Percentiles rank a stretch among this genome's conserved stretches.
Conservation (phyloP, 768 basidiomycete species). For the Podaxis rugospora region DNA sequence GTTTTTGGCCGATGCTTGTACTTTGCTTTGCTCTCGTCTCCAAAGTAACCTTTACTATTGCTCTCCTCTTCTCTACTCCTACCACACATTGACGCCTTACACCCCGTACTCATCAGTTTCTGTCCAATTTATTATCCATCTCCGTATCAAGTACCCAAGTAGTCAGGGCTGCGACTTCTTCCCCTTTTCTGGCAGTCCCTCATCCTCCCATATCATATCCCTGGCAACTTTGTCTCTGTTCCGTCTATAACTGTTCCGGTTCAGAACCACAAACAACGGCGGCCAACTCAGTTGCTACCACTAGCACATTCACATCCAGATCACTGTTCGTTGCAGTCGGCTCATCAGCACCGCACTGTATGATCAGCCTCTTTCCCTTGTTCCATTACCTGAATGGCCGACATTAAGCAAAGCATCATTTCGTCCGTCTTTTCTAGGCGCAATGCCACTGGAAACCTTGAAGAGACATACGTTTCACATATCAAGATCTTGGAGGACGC, state of each 20-base stretch:
- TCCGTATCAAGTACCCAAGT: background rate
- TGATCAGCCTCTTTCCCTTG: constrained; percentile 8
- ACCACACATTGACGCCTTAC: background rate
- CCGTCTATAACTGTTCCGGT: background rate
- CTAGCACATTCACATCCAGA: background rate
- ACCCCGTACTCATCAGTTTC: background rate
- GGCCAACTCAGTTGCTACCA: background rate
- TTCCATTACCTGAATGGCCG: constrained; percentile 30
- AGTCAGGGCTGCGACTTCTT: background rate
- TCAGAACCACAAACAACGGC: background rate
- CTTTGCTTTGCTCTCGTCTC: background rate
- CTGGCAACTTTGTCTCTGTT: constrained; percentile 1
- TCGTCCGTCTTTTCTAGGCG: constrained; percentile 77
- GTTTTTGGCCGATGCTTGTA: constrained; percentile 24
- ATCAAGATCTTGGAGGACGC: constrained; percentile 93
- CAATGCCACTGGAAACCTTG: constrained; percentile 56
- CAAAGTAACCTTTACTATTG: constrained; percentile 1
- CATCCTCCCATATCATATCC: background rate
- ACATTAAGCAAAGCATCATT: constrained; percentile 69
- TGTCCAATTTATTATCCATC: background rate
- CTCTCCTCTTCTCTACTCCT: background rate
- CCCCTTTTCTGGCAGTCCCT: background rate
- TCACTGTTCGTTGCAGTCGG: background rate
- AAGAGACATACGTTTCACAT: constrained; percentile 83
- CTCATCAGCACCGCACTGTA: background rate